Base-by-base conservation (phyloP, 495 filamentous ascomycete genomes). In the Margaritispora aquatica region DNA sequence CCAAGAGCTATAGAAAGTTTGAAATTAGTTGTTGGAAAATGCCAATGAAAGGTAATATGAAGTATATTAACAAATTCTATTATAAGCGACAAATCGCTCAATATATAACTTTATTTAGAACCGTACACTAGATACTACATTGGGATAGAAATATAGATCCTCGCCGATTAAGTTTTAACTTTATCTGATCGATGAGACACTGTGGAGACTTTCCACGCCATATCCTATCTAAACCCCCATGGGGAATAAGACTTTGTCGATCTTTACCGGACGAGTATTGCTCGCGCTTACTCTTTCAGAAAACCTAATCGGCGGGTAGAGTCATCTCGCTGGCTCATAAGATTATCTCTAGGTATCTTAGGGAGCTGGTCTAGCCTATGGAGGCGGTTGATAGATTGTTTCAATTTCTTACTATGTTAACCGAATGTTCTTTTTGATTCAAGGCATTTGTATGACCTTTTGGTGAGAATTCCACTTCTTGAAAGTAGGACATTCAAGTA, bases 271-370 rank as follows among this genome's bases (percentile, higher is more conserved):
- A 34, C 29, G 29, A 13, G 29, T 34, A 34, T 34, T 34, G 13
- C 29, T n/a, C n/a, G n/a, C n/a, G n/a, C 44, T n/a, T 47, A 7
- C 44, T 47, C 44, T n/a, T n/a, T n/a, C 17, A 22, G 21, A 47
- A 47, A n/a, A 22, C 44, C 20, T n/a, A 47, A n/a, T n/a, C 21
- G 44, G 21, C 17, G 44, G 17, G 44, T 47, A n/a, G 4, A n/a
- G 44, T 19, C 17, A 47, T 19, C 21, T 22, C 21, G 8, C 20
- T 5, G 44, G 44, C 17, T 47, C 7, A 47, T 47, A 47, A n/a
- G 34, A 47, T 63, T 63, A 11, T 63, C 61, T 60, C 48, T 54
- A 8, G 54, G 34, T 26, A 27, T 52, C 24, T 58, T 31, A 31
- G 60, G 60, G 24, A 62, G 11, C 34, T 52, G 24, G 48, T 58